Base-by-base conservation (phyloP, 1,284 basidiomycete genomes). In the Amylostereum areolatum region DNA sequence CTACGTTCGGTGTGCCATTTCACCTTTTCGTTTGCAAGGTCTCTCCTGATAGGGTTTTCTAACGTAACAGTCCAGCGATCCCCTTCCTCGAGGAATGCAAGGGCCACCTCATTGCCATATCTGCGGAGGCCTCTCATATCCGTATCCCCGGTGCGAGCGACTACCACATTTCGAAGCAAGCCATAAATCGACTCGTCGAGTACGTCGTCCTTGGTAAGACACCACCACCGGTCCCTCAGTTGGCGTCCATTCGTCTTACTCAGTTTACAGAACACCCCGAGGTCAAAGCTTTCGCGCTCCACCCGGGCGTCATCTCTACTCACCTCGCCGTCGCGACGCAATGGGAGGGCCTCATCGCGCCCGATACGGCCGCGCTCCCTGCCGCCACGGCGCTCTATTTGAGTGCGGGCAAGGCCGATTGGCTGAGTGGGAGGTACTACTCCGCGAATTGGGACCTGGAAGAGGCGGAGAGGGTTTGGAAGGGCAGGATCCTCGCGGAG, bases 401-500 rank as follows among this genome's bases (percentile, higher is more conserved):
- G 25, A 27, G 25, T 28, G 12, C 41, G 41, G 41, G 41, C 25
- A 43, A 43, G 25, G 41, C 41, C 24, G 41, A 43, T 28, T 43
- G 28, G 18, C 24, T 24, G 10, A 7, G 9, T 7, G 9, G n/a
- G 7, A 43, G 41, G 41, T 43, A 27, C n/a, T 4, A 28, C 25
- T 43, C 41, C 25, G 41, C 30, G n/a, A 43, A 43, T 27, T 43
- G 41, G 41, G 41, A 43, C 41, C 25, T 43, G 9, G 41, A 43
- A n/a, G 41, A 43, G 24, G 25, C 30, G n/a, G 41, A 43, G 41
- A 43, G 30, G 25, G 27, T 28, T 8, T 43, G 6, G n/a, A 43
- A 43, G 41, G 28, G 27, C 41, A 43, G 30, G 41, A 43, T 43
- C 41, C 11, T 43, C 41, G 18, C 41, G 5, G 28, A 43, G 6